Evolutionary conservation across 1,139 yeast genomes (phyloP).

Genomic region (Magnusiomyces suaveolens): DNA sequence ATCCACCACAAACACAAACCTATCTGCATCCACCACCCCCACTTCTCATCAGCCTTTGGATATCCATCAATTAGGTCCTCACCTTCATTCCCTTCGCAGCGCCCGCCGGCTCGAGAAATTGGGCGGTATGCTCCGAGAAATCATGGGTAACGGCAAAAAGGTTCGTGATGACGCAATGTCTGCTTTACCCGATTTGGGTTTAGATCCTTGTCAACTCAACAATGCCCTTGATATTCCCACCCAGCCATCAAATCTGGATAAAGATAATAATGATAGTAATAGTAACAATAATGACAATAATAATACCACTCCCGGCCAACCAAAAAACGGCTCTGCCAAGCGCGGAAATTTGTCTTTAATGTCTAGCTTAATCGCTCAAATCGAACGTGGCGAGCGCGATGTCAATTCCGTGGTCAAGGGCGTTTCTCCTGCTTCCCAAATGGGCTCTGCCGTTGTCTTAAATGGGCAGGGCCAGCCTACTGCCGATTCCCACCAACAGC

Average conservation of each 20-base stretch:
- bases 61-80: conserved; percentile 28
- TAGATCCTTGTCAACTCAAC: conserved; percentile 3
- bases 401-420: conserved; percentile 10
- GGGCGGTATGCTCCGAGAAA: conserved; percentile 75
- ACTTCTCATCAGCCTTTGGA: neutral
- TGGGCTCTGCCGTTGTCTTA: conserved; percentile 11
- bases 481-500: neutral
- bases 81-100: conserved; percentile 67
- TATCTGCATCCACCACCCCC: neutral
- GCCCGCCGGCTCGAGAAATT: conserved; percentile 83
- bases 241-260: conserved; percentile 5
- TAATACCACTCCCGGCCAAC: neutral
- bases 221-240: conserved; percentile 11
- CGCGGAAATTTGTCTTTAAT: conserved; percentile 52
- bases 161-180: conserved; percentile 71
- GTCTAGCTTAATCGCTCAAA: conserved; percentile 69
- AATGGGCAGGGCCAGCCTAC: conserved; percentile 1
- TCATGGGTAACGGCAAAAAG: conserved; percentile 55
- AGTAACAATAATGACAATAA: neutral
- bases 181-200: conserved; percentile 58
- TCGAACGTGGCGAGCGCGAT: conserved; percentile 32
- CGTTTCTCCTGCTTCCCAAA: neutral
- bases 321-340: neutral
- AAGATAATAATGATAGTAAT: neutral
- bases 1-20: neutral